A percentile compares a stretch with the other conserved stretches of the same genome.
These are phyloP conservation scores for Gossypium schwendimanii DNA, from an alignment of 441 rosid species.

Conservation along the genomic window DNA sequence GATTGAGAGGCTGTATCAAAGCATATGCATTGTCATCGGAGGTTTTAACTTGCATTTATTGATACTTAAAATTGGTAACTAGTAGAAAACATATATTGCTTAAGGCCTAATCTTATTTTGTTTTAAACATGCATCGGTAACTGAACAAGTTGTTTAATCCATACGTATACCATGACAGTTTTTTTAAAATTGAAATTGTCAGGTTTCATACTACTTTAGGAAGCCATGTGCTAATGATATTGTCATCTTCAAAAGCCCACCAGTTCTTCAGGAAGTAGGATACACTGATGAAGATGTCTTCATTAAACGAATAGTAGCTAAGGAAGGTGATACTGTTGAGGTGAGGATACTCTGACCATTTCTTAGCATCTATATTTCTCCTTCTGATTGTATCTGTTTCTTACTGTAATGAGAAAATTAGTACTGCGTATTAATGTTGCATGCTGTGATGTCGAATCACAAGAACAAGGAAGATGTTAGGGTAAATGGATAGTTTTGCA, in stretches of 20 bases:
- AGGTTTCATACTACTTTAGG: conserved; percentile 82
- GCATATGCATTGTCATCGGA: not conserved
- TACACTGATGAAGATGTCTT: conserved; percentile 86
- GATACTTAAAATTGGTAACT: not conserved
- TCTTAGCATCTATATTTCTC: not conserved
- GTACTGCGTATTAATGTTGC: not conserved
- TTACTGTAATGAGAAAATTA: not conserved
- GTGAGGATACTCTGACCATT: conserved; percentile 26
- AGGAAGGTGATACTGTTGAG: conserved; percentile 91
- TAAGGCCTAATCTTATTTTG: not conserved
- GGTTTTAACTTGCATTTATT: not conserved
- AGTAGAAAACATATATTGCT: not conserved
- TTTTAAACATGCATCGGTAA: not conserved
- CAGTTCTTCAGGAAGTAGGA: conserved; percentile 87
- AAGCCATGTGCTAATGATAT: conserved; percentile 92
- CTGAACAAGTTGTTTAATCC: not conserved
- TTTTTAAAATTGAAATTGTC: conserved; percentile 21
- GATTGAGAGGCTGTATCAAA: too few species aligned
- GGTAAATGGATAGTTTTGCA: not conserved
- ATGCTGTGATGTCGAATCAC: not conserved
- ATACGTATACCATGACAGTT: not conserved
- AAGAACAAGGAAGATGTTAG: not conserved
- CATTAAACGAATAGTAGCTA: conserved; percentile 78
- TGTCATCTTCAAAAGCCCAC: conserved; percentile 90
- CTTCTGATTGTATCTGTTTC: not conserved